Evolutionary conservation across 352 stramenopile genomes (phyloP), one percentile per base, ranked within the genome.

Genomic region (Phytophthora boehmeriae): DNA sequence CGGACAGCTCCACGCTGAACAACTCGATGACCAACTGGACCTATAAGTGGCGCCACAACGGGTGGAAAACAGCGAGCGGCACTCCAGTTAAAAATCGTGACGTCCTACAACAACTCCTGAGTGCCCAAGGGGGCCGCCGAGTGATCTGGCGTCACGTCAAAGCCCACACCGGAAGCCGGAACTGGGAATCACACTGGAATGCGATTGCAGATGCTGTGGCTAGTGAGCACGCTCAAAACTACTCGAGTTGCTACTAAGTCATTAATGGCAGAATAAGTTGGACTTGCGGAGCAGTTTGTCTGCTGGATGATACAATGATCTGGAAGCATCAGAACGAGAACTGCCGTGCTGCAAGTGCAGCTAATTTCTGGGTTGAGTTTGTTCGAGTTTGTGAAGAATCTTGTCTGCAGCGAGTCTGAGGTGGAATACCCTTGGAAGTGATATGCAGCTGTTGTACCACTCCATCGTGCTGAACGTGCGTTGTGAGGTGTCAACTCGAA

Each of bases 11-110:
- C 72, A 42, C 82, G 38, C 71, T 89, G 14, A 85, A 86, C 42
- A 58, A 68, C 2, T 82, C 76, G n/a, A 86, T 86, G 74, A 89
- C 75, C 9, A 63, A 85, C 28, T 86, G 79, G 79, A 59, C 86
- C 23, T 45, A 55, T 13, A 69, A 59, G 5, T 89, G 79, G 76
- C 45, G 60, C 20, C 70, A 65, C 35, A 86, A 83, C 25, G 69
- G 71, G 25, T 86, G 76, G 76, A 28, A 48, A 35, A 88, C 86
- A 25, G 60, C 68, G 1, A 63, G 82, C 32, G 75, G 71, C 9
- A 50, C 63, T 10, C 58, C 63, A 0, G 74, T 86, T 23, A 52
- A 78, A 47, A 89, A 89, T 44, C 72, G 64, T 20, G 76, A 89
- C 27, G 50, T 89, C 30, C 63, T 89, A 6, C 63, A 89, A 49